These are phyloP conservation scores for Phytophthora pluvialis DNA, from an alignment of 352 stramenopile genomes.

Conservation along the genomic window DNA sequence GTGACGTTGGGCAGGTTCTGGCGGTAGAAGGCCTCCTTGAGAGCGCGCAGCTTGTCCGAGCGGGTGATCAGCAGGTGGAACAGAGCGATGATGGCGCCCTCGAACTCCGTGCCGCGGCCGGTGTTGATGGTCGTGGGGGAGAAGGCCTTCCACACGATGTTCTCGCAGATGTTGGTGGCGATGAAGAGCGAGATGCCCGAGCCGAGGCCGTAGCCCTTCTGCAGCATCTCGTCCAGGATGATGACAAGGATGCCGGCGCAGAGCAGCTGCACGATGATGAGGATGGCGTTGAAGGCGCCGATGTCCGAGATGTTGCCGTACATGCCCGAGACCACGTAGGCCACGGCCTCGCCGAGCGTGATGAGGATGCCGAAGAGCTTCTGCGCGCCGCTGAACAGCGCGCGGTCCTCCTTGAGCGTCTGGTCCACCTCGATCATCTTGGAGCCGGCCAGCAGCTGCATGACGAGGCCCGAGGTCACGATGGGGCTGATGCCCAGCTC, in stretches of 20 bases:
- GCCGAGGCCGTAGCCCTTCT: conserved; percentile 99
- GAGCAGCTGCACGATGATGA: conserved; percentile 99
- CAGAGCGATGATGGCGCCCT: conserved; percentile 99
- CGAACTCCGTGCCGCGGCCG: conserved; percentile 98
- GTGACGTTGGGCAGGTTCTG: conserved; percentile 99
- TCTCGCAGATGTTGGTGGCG: conserved; percentile 99
- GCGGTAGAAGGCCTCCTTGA: conserved; percentile 99
- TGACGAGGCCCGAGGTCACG: conserved; percentile 99
- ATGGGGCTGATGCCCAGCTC: conserved; percentile 99
- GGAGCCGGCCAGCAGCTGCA: conserved; percentile 98
- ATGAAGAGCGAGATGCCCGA: conserved; percentile 99
- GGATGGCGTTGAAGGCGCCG: conserved; percentile 97
- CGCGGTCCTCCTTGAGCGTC: conserved; percentile 98
- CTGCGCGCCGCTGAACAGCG: conserved; percentile 98
- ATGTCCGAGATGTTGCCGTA: conserved; percentile 99
- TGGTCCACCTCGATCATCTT: conserved; percentile 99
- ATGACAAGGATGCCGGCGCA: conserved; percentile 99
- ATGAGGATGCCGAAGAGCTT: conserved; percentile 99
- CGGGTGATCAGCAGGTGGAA: conserved; percentile 99
- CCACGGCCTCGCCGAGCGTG: conserved; percentile 98
- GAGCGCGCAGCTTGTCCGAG: conserved; percentile 97
- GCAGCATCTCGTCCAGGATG: conserved; percentile 99
- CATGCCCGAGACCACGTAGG: conserved; percentile 99
- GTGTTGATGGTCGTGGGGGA: conserved; percentile 99
- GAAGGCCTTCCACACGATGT: conserved; percentile 99